Conservation (phyloP, 352 stramenopile species). For the Thalassiosira ordinaria region DNA sequence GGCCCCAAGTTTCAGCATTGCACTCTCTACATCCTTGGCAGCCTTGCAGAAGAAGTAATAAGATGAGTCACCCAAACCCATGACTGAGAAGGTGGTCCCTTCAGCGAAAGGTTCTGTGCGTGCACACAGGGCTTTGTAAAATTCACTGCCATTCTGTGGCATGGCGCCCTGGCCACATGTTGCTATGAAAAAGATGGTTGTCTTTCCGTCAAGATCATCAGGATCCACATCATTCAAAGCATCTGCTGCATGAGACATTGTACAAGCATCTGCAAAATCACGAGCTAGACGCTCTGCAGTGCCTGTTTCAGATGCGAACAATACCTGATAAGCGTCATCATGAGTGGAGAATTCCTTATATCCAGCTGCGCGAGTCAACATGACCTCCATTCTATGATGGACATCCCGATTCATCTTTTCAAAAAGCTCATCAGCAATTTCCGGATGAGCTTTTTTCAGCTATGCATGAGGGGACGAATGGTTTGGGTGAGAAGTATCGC, state of each 20-base stretch:
- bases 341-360: conserved; percentile 69
- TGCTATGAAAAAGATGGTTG: conserved; percentile 72
- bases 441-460: conserved; percentile 88
- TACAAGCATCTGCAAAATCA: conserved; percentile 76
- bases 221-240: conserved; percentile 68
- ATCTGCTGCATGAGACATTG: conserved; percentile 57
- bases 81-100: conserved; percentile 65
- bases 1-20: conserved; percentile 66
- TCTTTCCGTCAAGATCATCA: conserved; percentile 68
- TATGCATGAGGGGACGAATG: background rate
- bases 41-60: conserved; percentile 80
- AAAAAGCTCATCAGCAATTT: conserved; percentile 79
- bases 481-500: conserved; percentile 10
- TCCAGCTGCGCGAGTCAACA: conserved; percentile 64
- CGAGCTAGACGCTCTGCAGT: conserved; percentile 59
- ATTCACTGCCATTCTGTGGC: conserved; percentile 66
- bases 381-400: conserved; percentile 88
- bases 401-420: conserved; percentile 86
- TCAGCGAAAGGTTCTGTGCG: conserved; percentile 63
- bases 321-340: conserved; percentile 65
- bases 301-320: conserved; percentile 72
- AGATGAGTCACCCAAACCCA: conserved; percentile 69
- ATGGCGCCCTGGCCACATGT: conserved; percentile 73
- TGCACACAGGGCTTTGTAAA: conserved; percentile 60
- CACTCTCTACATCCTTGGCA: conserved; percentile 62